Evolutionary conservation across 2,329 filamentous ascomycete genomes (phyloP).

Genomic region (Monosporascus ibericus): DNA sequence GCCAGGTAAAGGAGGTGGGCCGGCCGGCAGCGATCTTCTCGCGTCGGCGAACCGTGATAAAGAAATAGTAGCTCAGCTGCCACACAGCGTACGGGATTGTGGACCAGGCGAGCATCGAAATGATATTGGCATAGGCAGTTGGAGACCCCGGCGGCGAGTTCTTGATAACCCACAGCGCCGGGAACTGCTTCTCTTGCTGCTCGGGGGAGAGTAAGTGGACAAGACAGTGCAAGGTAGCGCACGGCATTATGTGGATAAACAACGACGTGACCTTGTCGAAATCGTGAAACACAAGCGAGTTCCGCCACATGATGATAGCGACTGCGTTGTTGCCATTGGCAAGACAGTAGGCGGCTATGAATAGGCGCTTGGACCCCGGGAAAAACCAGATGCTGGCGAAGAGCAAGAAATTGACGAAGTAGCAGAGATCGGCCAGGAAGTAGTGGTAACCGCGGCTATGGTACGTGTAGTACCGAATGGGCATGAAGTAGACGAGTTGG

Average conservation of each 20-base stretch:
- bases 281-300: conserved; percentile 96
- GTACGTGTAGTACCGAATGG: conserved; percentile 87
- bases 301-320: conserved; percentile 98
- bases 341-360: conserved; percentile 87
- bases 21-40: conserved; percentile 94
- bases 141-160: conserved; percentile 61
- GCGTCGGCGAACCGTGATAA: conserved; percentile 90
- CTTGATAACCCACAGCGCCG: conserved; percentile 80
- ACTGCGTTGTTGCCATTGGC: conserved; percentile 96
- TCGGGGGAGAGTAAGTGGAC: conserved; percentile 71
- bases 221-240: conserved; percentile 84
- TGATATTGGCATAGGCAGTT: conserved; percentile 69
- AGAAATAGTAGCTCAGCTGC: conserved; percentile 88
- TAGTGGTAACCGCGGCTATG: conserved; percentile 91
- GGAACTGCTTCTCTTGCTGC: conserved; percentile 65
- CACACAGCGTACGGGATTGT: conserved; percentile 88
- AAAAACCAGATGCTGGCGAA: conserved; percentile 85
- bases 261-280: conserved; percentile 96
- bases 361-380: conserved; percentile 80
- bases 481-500: conserved; percentile 93
- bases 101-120: conserved; percentile 90
- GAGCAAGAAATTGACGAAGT: conserved; percentile 89
- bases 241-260: conserved; percentile 99
- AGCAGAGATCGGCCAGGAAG: conserved; percentile 94
- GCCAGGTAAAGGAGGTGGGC: conserved; percentile 96